phyloP scores from a whole-genome alignment of 345 rosid genomes.

The Citropsis articulata region DNA sequence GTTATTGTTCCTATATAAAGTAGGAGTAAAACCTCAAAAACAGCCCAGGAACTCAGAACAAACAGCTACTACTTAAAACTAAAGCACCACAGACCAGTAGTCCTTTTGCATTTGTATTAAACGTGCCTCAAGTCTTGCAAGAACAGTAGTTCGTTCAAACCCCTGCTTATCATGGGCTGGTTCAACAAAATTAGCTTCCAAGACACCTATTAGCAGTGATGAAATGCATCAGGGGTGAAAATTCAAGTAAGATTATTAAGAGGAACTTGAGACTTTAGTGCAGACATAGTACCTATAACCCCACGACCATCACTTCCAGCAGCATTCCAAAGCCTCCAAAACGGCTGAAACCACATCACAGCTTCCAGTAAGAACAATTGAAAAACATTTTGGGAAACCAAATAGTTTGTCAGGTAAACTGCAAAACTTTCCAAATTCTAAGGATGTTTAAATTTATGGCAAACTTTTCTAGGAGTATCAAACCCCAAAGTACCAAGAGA shows the following conservation, averaged over 20 bases:
- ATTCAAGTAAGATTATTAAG: background rate
- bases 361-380: slow-evolving; percentile 9
- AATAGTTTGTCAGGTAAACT: background rate
- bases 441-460: background rate
- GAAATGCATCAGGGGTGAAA: slow-evolving; percentile 16
- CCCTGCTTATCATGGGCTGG: slow-evolving; percentile 99
- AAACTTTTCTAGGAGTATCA: background rate
- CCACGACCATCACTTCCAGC: slow-evolving; percentile 95
- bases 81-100: slow-evolving; percentile 58
- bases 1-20: slow-evolving; percentile 45
- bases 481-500: background rate
- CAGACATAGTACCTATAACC: slow-evolving; percentile 58
- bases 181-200: slow-evolving; percentile 94
- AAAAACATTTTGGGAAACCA: background rate
- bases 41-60: background rate
- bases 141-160: slow-evolving; percentile 87
- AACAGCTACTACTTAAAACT: slow-evolving; percentile 4
- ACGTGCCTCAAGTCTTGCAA: slow-evolving; percentile 76
- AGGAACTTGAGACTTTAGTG: slow-evolving; percentile 8
- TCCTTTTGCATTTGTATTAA: slow-evolving; percentile 78
- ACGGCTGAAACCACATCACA: slow-evolving; percentile 54
- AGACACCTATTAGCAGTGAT: slow-evolving; percentile 52
- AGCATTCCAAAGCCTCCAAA: slow-evolving; percentile 98
- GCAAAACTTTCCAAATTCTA: background rate
- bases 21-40: background rate